Evolutionary conservation across 2,329 filamentous ascomycete genomes (phyloP).

Genomic region (Monosporascus sp.): DNA sequence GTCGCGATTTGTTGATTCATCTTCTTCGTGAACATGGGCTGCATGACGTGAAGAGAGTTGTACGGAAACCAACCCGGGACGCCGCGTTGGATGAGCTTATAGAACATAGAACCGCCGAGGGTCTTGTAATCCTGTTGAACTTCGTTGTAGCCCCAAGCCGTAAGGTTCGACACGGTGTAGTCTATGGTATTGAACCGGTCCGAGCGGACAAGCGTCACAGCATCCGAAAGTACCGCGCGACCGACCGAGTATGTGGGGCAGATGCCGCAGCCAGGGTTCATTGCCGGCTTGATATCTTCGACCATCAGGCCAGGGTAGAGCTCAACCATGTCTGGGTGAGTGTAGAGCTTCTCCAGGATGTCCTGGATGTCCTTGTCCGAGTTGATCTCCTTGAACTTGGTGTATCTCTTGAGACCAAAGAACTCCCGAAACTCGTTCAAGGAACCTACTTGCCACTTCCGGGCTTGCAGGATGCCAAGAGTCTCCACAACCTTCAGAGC

Average conservation of each 20-base stretch:
- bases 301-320: conserved; percentile 64
- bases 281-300: conserved; percentile 50
- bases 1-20: conserved; percentile 35
- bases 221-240: conserved; percentile 54
- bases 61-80: conserved; percentile 39
- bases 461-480: conserved; percentile 56
- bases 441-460: conserved; percentile 56
- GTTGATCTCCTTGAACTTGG: conserved; percentile 56
- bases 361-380: conserved; percentile 50
- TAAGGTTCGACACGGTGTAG: conserved; percentile 35
- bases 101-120: conserved; percentile 37
- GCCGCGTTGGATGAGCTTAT: conserved; percentile 42
- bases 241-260: conserved; percentile 49
- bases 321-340: conserved; percentile 62
- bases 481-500: conserved; percentile 58
- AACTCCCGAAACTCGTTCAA: conserved; percentile 63
- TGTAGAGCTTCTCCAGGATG: conserved; percentile 54
- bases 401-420: conserved; percentile 53
- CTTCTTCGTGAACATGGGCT: conserved; percentile 41
- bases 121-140: conserved; percentile 32
- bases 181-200: conserved; percentile 56
- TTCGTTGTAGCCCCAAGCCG: conserved; percentile 40
- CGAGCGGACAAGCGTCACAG: conserved; percentile 52
- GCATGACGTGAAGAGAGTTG: conserved; percentile 40
- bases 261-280: conserved; percentile 47